phyloP scores from a whole-genome alignment of 441 rosid species.

The Gossypium gossypioides region DNA sequence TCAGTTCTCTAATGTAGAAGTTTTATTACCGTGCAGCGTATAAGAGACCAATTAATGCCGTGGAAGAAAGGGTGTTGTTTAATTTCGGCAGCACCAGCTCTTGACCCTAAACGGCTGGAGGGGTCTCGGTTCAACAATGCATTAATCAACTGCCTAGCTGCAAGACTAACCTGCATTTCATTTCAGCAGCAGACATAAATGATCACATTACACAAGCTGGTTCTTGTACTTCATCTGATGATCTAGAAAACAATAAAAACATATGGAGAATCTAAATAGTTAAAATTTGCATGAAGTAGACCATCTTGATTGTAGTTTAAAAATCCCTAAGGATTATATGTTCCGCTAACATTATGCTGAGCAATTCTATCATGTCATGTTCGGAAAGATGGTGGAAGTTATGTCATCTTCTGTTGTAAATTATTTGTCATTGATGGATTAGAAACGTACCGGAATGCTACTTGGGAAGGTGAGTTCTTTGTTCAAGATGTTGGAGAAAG shows the following conservation, averaged over 20 bases:
- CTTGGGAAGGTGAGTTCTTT: slow-evolving; percentile 96
- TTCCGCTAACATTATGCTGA: neutral
- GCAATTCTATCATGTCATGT: neutral
- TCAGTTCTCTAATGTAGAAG: neutral
- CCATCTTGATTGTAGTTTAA: neutral
- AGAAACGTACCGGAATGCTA: slow-evolving; percentile 66
- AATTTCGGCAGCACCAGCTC: slow-evolving; percentile 72
- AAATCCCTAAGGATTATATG: neutral
- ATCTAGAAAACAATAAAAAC: neutral
- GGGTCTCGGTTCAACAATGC: slow-evolving; percentile 71
- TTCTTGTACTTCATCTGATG: neutral
- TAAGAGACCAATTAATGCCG: slow-evolving; percentile 83
- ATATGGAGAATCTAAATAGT: neutral
- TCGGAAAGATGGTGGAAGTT: neutral
- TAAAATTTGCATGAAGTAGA: neutral
- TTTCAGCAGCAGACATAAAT: neutral
- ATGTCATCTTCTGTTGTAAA: neutral
- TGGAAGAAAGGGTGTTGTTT: slow-evolving; percentile 88
- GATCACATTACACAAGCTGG: neutral
- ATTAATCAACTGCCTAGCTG: slow-evolving; percentile 69
- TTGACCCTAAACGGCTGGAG: slow-evolving; percentile 60
- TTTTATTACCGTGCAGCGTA: slow-evolving; percentile 69
- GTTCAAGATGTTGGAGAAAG: slow-evolving; percentile 83
- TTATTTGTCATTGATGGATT: neutral
- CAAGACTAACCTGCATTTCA: slow-evolving; percentile 69